Evolutionary conservation across 164 flowering plant species (phyloP).

Genomic region (Umbellularia californica): DNA sequence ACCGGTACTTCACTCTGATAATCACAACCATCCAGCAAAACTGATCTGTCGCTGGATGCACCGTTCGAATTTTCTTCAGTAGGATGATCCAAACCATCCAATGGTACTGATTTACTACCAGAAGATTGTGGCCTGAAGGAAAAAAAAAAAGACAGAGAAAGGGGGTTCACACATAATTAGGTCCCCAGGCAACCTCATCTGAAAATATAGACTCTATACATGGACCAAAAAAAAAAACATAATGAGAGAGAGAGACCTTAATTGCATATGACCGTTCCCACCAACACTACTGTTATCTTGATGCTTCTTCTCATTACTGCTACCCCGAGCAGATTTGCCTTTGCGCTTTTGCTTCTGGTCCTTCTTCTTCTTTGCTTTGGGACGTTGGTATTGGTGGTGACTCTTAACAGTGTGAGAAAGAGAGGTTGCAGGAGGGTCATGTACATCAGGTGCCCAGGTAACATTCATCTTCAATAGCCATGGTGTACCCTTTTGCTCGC

Average conservation of each 20-base stretch:
- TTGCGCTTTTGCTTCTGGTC: constrained; percentile 48
- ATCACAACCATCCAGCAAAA: not conserved
- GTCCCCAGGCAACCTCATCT: not conserved
- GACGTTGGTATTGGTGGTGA: constrained; percentile 30
- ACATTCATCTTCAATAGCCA: constrained; percentile 40
- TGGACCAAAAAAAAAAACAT: not conserved
- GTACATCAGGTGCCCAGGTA: constrained; percentile 83
- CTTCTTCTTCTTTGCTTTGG: constrained; percentile 36
- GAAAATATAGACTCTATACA: not conserved
- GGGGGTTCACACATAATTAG: too few species aligned
- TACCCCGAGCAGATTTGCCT: constrained; percentile 34
- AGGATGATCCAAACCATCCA: not conserved
- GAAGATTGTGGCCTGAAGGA: not conserved
- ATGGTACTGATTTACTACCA: not conserved
- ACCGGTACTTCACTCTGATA: not conserved
- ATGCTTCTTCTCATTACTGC: constrained; percentile 49
- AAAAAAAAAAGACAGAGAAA: constrained; percentile 8
- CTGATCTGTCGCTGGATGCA: not conserved
- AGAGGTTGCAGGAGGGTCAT: constrained; percentile 65
- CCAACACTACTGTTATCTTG: constrained; percentile 21
- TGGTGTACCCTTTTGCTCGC: constrained; percentile 44
- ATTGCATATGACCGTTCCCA: constrained; percentile 13
- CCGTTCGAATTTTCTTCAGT: not conserved
- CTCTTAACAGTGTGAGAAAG: constrained; percentile 43
- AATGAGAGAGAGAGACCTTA: constrained; percentile 1